These are phyloP conservation scores for Paramecium primaurelia DNA, from an alignment of 73 alveolate species.

Conservation along the genomic window DNA sequence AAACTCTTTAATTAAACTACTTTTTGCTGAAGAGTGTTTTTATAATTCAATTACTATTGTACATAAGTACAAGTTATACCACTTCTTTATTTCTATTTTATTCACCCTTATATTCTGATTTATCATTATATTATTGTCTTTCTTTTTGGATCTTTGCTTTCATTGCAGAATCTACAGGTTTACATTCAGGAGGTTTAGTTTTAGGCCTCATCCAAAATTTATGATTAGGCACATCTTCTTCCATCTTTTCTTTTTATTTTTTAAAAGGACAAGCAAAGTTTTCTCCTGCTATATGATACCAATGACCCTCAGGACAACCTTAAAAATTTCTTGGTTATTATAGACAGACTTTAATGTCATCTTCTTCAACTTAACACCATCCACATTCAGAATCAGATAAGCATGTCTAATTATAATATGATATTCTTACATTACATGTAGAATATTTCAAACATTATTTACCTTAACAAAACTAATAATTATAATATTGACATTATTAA, in stretches of 20 bases:
- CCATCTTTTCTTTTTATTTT: background rate
- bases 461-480: background rate
- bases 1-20: background rate
- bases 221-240: background rate
- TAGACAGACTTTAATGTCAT: background rate
- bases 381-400: slow-evolving; percentile 38
- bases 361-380: slow-evolving; percentile 45
- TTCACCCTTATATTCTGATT: background rate
- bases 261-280: background rate
- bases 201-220: slow-evolving; percentile 26
- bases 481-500: background rate
- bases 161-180: background rate
- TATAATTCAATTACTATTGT: background rate
- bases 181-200: background rate
- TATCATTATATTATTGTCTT: slow-evolving; percentile 2
- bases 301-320: slow-evolving; percentile 1
- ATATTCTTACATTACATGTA: background rate
- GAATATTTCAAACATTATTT: background rate
- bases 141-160: background rate
- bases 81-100: background rate
- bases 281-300: background rate
- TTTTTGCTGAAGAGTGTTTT: background rate
- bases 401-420: background rate
- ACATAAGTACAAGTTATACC: background rate
- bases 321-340: background rate